Evolutionary conservation across 345 rosid species (phyloP).

Genomic region (Nasturtium officinale): DNA sequence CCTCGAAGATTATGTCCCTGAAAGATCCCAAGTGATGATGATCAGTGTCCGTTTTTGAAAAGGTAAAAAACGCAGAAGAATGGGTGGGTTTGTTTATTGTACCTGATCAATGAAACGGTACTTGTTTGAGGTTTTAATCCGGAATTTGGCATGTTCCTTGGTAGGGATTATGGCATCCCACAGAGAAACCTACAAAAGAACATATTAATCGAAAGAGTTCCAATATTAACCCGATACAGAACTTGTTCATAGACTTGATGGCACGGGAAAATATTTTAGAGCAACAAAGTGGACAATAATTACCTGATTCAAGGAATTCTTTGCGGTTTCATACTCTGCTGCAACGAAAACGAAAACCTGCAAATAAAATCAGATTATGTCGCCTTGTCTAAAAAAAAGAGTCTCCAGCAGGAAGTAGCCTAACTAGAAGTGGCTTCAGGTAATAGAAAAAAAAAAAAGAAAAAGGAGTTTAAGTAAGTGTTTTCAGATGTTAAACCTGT

Average conservation of each 20-base stretch:
- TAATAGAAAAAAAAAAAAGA: conserved; percentile 10
- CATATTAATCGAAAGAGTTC: background rate
- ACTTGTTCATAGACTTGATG: background rate
- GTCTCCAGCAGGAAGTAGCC: background rate
- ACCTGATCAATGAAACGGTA: conserved; percentile 98
- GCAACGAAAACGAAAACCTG: conserved; percentile 87
- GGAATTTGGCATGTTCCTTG: conserved; percentile 80
- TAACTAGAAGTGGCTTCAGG: background rate
- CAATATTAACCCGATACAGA: background rate
- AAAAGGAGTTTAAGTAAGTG: too few species aligned
- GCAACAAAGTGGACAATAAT: background rate
- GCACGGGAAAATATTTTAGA: background rate
- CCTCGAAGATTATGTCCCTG: conserved; percentile 87
- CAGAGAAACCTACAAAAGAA: conserved; percentile 66
- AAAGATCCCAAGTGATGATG: conserved; percentile 18
- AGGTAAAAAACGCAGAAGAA: background rate
- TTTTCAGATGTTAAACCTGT: conserved; percentile 58
- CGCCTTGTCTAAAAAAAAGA: background rate
- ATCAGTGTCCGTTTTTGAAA: conserved; percentile 13
- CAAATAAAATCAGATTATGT: conserved; percentile 11
- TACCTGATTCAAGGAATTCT: conserved; percentile 92
- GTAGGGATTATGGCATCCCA: conserved; percentile 93
- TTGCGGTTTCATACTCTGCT: conserved; percentile 82
- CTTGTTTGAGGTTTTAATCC: conserved; percentile 76
- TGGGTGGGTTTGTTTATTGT: background rate